phyloP scores from a whole-genome alignment of 139 green algal genomes.

The Pleodorina starrii region DNA sequence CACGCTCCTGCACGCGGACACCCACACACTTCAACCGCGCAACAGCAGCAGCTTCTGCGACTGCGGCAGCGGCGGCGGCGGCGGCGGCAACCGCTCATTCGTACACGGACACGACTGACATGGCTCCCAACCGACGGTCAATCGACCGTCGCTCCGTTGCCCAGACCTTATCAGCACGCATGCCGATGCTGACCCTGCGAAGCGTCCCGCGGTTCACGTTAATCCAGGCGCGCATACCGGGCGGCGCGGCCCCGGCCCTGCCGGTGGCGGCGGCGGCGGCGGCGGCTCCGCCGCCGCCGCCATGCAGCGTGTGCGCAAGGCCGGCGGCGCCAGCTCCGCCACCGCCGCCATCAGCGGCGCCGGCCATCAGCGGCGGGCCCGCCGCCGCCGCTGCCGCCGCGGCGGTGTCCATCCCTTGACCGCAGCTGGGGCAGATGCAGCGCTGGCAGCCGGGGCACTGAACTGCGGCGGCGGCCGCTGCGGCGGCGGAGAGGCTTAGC shows the following conservation, averaged over 20 bases:
- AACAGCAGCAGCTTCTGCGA: too few species aligned
- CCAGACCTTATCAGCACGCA: constrained; percentile 8
- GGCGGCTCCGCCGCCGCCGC: not conserved
- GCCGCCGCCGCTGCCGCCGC: not conserved
- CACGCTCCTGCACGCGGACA: too few species aligned
- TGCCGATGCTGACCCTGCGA: constrained; percentile 10
- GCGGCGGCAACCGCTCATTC: too few species aligned
- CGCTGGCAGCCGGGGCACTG: constrained; percentile 34
- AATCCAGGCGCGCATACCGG: constrained; percentile 4
- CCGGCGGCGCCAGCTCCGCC: not conserved
- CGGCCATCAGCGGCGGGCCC: not conserved
- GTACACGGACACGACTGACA: not conserved
- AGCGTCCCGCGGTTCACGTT: not conserved
- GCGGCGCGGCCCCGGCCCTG: not conserved
- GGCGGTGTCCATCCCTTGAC: constrained; percentile 19
- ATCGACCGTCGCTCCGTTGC: not conserved
- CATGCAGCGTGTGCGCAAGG: too few species aligned
- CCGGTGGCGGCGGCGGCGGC: not conserved
- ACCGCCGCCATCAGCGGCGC: not conserved
- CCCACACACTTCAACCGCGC: too few species aligned
- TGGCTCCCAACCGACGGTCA: not conserved
- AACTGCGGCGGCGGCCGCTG: not conserved
- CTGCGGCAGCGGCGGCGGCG: too few species aligned
- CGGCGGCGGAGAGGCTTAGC: too few species aligned
- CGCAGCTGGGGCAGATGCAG: constrained; percentile 39